A percentile compares a stretch with the other conserved stretches of the same genome.
phyloP scores from a whole-genome alignment of 2,329 filamentous ascomycete species.

The Paracorniculantispora psalliotae region DNA sequence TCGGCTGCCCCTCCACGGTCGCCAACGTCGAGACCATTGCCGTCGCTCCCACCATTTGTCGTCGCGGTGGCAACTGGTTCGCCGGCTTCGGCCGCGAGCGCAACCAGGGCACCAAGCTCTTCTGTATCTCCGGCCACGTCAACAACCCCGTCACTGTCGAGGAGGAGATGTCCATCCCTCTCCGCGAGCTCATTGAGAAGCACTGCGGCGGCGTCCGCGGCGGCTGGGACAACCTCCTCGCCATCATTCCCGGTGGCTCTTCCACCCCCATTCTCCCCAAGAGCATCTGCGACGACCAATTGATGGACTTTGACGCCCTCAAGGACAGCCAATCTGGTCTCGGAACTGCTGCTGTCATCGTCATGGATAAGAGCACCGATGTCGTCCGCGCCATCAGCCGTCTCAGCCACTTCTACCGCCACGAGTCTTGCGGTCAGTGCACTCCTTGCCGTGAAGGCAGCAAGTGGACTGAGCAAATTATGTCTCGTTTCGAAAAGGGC shows the following conservation, averaged over 20 bases:
- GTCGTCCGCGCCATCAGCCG: slow-evolving; percentile 91
- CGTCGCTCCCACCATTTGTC: slow-evolving; percentile 91
- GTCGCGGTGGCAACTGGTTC: slow-evolving; percentile 90
- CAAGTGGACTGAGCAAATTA: slow-evolving; percentile 99
- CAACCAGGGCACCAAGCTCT: slow-evolving; percentile 96
- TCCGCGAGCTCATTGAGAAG: slow-evolving; percentile 93
- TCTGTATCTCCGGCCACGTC: slow-evolving; percentile 96
- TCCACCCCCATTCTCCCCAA: slow-evolving; percentile 95
- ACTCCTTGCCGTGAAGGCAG: slow-evolving; percentile 98
- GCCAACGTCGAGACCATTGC: slow-evolving; percentile 97
- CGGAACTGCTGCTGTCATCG: slow-evolving; percentile 94
- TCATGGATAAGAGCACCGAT: slow-evolving; percentile 98
- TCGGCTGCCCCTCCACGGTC: slow-evolving; percentile 95
- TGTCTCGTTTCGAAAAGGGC: slow-evolving; percentile 91
- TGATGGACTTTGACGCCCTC: slow-evolving; percentile 98
- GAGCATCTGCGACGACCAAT: slow-evolving; percentile 81
- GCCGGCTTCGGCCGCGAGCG: slow-evolving; percentile 89
- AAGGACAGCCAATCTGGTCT: slow-evolving; percentile 98
- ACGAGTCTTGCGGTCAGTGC: slow-evolving; percentile 97
- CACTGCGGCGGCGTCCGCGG: slow-evolving; percentile 96
- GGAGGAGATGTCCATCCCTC: slow-evolving; percentile 98
- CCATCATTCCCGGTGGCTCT: slow-evolving; percentile 91
- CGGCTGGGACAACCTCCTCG: slow-evolving; percentile 96
- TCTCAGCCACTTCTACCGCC: slow-evolving; percentile 94
- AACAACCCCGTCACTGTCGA: slow-evolving; percentile 98